Percentiles rank a stretch among this genome's conserved stretches.
These are phyloP conservation scores for Teratosphaeria viscida DNA, from an alignment of 2,329 filamentous ascomycete genomes.

Conservation along the genomic window DNA sequence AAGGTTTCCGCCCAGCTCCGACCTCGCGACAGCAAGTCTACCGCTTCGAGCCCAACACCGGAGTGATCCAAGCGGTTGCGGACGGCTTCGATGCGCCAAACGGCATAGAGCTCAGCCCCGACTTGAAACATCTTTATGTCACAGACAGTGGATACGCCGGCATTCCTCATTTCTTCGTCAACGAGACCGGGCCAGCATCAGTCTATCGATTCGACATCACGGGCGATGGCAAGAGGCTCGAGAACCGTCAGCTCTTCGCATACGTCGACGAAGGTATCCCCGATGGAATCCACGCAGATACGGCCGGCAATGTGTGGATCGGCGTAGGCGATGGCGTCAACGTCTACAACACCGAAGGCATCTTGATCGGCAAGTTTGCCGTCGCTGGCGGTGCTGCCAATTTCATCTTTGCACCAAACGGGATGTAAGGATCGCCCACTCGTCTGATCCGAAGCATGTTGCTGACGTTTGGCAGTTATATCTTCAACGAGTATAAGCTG, in stretches of 20 bases:
- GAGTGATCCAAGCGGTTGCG: slow-evolving; percentile 45
- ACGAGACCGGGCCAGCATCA: slow-evolving; percentile 30
- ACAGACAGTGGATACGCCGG: slow-evolving; percentile 42
- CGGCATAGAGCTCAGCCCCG: slow-evolving; percentile 47
- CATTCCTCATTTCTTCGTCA: slow-evolving; percentile 10
- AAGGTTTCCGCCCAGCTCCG: slow-evolving; percentile 40
- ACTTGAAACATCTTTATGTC: slow-evolving; percentile 43
- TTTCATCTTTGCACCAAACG: slow-evolving; percentile 24
- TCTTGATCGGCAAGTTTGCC: slow-evolving; percentile 46
- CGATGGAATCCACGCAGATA: slow-evolving; percentile 48
- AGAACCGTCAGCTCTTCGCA: slow-evolving; percentile 42
- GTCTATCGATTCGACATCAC: slow-evolving; percentile 35
- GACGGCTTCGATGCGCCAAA: slow-evolving; percentile 49
- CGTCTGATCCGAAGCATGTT: not conserved
- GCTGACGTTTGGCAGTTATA: slow-evolving; percentile 5
- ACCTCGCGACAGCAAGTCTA: slow-evolving; percentile 50
- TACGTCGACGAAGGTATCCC: slow-evolving; percentile 44
- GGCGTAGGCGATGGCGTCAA: slow-evolving; percentile 44
- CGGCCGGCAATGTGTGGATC: slow-evolving; percentile 44
- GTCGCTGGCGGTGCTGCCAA: slow-evolving; percentile 29
- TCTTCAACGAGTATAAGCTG: slow-evolving; percentile 23
- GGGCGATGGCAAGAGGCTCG: slow-evolving; percentile 18
- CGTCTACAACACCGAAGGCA: slow-evolving; percentile 42
- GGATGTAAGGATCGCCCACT: slow-evolving; percentile 15
- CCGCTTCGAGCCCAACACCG: slow-evolving; percentile 42